Percentiles rank a stretch among this genome's conserved stretches.
Conservation (phyloP, 306 rosid species). For the Neltuma alba region DNA sequence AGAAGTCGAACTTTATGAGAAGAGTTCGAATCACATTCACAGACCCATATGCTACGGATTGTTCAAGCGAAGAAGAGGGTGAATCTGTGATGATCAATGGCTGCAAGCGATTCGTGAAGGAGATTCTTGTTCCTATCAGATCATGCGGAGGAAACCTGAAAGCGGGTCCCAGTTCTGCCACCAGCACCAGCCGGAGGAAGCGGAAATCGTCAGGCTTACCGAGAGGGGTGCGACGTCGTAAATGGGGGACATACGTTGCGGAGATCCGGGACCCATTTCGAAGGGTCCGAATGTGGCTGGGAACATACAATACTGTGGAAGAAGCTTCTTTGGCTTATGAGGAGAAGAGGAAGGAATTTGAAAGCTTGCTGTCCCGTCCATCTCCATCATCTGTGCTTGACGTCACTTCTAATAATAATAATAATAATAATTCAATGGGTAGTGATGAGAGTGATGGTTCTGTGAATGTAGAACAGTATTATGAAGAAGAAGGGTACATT, state of each 20-base stretch:
- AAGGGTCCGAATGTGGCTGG: conserved; percentile 57
- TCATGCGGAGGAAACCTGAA: conserved; percentile 5
- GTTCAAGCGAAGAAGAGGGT: conserved; percentile 70
- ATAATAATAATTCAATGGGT: not conserved
- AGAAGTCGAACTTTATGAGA: conserved; percentile 32
- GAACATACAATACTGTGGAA: conserved; percentile 56
- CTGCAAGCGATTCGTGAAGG: conserved; percentile 42
- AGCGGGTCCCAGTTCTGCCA: not conserved
- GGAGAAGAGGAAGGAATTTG: conserved; percentile 40
- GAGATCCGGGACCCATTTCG: conserved; percentile 61
- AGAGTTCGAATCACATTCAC: conserved; percentile 56
- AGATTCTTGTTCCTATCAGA: conserved; percentile 47
- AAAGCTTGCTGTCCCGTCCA: conserved; percentile 34
- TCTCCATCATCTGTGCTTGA: conserved; percentile 78
- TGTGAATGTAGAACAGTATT: conserved; percentile 5
- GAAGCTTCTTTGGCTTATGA: conserved; percentile 64
- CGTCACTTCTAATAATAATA: not conserved
- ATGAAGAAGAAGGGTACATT: conserved; percentile 41
- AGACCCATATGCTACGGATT: conserved; percentile 81
- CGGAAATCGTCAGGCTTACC: conserved; percentile 40
- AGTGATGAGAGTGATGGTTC: not conserved
- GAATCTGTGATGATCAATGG: not conserved
- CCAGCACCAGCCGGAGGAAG: not conserved
- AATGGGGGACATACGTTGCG: conserved; percentile 63
- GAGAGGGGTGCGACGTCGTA: conserved; percentile 64